These are phyloP conservation scores for Anastatica hierochuntica DNA, from an alignment of 345 rosid species.

Conservation along the genomic window DNA sequence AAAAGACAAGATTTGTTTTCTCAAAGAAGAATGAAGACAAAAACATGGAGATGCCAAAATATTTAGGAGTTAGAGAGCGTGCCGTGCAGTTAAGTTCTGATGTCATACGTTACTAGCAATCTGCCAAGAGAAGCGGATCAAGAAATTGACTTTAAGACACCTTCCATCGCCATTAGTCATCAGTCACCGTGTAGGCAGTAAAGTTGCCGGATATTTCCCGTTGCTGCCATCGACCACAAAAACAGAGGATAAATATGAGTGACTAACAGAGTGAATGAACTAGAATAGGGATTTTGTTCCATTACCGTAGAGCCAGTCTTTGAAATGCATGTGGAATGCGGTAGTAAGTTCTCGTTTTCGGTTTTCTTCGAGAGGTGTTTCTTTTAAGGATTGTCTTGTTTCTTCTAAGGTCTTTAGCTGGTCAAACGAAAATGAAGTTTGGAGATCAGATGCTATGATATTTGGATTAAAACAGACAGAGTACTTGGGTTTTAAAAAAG, in stretches of 20 bases:
- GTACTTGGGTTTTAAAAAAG: not conserved
- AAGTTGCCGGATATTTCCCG: constrained; percentile 96
- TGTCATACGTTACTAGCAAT: constrained; percentile 18
- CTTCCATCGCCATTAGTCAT: constrained; percentile 8
- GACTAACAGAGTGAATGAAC: not conserved
- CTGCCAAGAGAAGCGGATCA: constrained; percentile 12
- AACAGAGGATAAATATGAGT: not conserved
- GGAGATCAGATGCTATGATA: constrained; percentile 6
- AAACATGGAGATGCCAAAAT: not conserved
- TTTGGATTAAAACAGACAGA: not conserved
- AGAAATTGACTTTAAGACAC: constrained; percentile 17
- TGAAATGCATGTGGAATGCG: constrained; percentile 81
- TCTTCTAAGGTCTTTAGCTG: constrained; percentile 79
- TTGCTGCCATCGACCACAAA: constrained; percentile 37
- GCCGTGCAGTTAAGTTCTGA: constrained; percentile 23
- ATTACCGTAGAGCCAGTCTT: constrained; percentile 96
- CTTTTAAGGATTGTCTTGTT: constrained; percentile 57
- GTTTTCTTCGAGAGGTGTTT: constrained; percentile 70
- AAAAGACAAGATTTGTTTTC: not conserved
- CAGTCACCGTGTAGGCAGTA: constrained; percentile 95
- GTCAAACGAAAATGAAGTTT: constrained; percentile 1
- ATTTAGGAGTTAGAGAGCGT: constrained; percentile 18
- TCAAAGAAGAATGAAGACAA: not conserved
- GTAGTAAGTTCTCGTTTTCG: constrained; percentile 70
- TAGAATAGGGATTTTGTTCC: not conserved